phyloP scores from a whole-genome alignment of 805 yeast genomes.

The Ogataea pignaliae region DNA sequence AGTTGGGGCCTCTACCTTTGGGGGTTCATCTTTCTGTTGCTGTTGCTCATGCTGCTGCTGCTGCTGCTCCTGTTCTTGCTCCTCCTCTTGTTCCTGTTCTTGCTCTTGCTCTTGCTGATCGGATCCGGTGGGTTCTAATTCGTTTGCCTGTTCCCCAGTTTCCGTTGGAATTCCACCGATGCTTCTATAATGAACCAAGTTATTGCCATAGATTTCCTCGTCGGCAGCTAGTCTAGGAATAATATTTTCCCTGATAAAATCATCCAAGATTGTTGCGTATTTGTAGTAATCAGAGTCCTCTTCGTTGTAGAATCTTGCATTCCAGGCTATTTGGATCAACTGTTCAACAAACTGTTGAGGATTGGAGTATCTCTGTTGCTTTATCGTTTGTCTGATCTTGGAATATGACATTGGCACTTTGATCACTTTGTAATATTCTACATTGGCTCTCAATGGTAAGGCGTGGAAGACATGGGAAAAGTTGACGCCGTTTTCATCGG shows the following conservation, averaged over 20 bases:
- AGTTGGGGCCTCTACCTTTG: slow-evolving; percentile 1
- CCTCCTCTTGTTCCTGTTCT: slow-evolving; percentile 10
- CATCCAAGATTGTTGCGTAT: slow-evolving; percentile 60
- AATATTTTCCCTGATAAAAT: slow-evolving; percentile 40
- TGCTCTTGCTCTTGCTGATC: slow-evolving; percentile 17
- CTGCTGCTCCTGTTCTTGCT: neutral
- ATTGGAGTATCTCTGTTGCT: slow-evolving; percentile 47
- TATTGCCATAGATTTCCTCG: slow-evolving; percentile 32
- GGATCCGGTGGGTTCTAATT: slow-evolving; percentile 13
- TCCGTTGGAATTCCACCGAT: slow-evolving; percentile 67
- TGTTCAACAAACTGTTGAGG: slow-evolving; percentile 73
- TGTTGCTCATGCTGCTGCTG: neutral
- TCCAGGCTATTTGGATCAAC: slow-evolving; percentile 82
- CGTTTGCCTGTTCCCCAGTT: neutral
- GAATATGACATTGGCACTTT: slow-evolving; percentile 78
- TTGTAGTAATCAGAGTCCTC: slow-evolving; percentile 61
- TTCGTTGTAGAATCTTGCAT: slow-evolving; percentile 80
- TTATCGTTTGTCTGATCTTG: slow-evolving; percentile 58
- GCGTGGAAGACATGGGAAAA: slow-evolving; percentile 49
- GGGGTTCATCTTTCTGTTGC: neutral
- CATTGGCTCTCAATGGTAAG: slow-evolving; percentile 67
- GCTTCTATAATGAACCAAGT: slow-evolving; percentile 49
- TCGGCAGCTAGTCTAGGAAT: slow-evolving; percentile 46
- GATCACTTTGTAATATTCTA: slow-evolving; percentile 78
- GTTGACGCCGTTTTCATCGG: slow-evolving; percentile 24